Percentiles rank a stretch among this genome's conserved stretches.
phyloP scores from a whole-genome alignment of 495 filamentous ascomycete species.

The Apodospora peruviana region DNA sequence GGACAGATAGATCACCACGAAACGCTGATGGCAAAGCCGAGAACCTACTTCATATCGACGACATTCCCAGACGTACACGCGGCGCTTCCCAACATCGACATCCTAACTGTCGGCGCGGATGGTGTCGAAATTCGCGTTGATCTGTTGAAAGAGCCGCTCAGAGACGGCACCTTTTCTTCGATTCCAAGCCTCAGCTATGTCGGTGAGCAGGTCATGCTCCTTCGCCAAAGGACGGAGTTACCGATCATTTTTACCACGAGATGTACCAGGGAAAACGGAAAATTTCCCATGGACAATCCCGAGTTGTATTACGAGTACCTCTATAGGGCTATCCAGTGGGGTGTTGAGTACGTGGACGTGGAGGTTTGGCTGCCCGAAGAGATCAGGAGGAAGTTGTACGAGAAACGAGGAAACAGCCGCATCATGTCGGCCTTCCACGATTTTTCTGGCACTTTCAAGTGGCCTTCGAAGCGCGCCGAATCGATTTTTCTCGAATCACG shows the following conservation, averaged over 20 bases:
- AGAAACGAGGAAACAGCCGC: conserved; percentile 65
- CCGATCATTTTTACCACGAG: conserved; percentile 84
- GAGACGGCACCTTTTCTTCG: conserved; percentile 47
- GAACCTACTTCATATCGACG: conserved; percentile 78
- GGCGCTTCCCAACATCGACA: conserved; percentile 77
- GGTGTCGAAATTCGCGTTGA: conserved; percentile 80
- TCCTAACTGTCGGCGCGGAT: conserved; percentile 77
- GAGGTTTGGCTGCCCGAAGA: conserved; percentile 79
- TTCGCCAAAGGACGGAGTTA: conserved; percentile 75
- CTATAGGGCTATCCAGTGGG: conserved; percentile 74
- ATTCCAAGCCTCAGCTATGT: conserved; percentile 78
- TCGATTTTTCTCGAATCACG: conserved; percentile 61
- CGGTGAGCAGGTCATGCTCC: conserved; percentile 74
- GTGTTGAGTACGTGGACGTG: conserved; percentile 82
- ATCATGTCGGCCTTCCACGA: conserved; percentile 87
- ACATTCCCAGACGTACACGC: conserved; percentile 82
- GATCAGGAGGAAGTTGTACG: conserved; percentile 59
- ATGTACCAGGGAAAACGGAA: conserved; percentile 72
- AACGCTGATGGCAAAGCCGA: conserved; percentile 64
- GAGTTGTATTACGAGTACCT: conserved; percentile 69
- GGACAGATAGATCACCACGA: conserved; percentile 71
- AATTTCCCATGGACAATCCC: conserved; percentile 77
- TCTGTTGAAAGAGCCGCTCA: conserved; percentile 66
- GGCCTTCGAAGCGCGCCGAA: conserved; percentile 65
- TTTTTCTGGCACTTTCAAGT: conserved; percentile 76